These are phyloP conservation scores for Epichloe uncinata DNA, from an alignment of 2,329 filamentous ascomycete species.

Conservation along the genomic window DNA sequence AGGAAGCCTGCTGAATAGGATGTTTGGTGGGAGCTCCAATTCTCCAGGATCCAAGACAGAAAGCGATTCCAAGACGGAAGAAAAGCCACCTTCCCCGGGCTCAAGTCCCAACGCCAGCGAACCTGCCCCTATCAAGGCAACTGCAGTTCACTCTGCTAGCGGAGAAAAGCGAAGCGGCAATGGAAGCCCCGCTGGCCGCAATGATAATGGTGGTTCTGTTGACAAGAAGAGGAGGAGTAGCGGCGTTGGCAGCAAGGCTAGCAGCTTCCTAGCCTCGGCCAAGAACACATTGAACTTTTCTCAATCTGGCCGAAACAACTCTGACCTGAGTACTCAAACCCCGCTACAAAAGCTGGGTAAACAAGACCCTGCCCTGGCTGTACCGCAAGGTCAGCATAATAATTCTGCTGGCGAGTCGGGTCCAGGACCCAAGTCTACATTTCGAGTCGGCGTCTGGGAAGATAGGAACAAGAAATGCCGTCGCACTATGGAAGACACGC, in stretches of 20 bases:
- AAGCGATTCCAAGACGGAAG: conserved; percentile 23
- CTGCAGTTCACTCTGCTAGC: conserved; percentile 35
- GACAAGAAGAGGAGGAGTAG: conserved; percentile 83
- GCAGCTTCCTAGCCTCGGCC: conserved; percentile 77
- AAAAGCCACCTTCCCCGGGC: conserved; percentile 35
- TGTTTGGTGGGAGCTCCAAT: conserved; percentile 79
- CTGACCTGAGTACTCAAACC: conserved; percentile 25
- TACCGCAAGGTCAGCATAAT: conserved; percentile 85
- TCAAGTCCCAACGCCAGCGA: conserved; percentile 20
- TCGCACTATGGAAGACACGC: conserved; percentile 98
- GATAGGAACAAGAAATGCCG: conserved; percentile 98
- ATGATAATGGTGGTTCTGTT: conserved; percentile 35
- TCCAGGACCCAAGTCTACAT: conserved; percentile 79
- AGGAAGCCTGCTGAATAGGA: conserved; percentile 88
- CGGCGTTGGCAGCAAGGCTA: conserved; percentile 70
- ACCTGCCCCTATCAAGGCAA: conserved; percentile 29
- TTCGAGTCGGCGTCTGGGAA: conserved; percentile 91
- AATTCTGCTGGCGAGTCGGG: conserved; percentile 95
- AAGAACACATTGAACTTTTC: conserved; percentile 68
- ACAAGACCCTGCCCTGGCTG: conserved; percentile 73
- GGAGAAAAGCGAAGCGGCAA: conserved; percentile 51
- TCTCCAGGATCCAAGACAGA: conserved; percentile 40
- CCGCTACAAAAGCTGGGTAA: conserved; percentile 65
- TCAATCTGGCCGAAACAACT: conserved; percentile 35
- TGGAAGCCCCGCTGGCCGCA: conserved; percentile 44